Conservation (phyloP, 768 basidiomycete species). For the Filobasidium floriforme region DNA sequence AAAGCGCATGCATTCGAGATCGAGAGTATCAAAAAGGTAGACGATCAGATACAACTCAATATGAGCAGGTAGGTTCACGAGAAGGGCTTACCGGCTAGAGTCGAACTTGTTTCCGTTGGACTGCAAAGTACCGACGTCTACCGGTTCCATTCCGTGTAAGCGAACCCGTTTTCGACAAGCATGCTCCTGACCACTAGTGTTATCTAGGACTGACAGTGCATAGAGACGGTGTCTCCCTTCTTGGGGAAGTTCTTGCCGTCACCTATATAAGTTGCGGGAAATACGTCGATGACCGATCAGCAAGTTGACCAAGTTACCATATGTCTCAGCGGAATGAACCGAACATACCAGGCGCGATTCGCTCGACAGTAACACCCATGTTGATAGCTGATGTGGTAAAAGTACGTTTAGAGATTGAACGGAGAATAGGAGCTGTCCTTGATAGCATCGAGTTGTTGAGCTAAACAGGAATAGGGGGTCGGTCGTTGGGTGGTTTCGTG, state of each 20-base stretch:
- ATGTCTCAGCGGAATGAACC: no score
- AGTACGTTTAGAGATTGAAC: constrained; percentile 3
- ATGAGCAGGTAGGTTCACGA: no score
- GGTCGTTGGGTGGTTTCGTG: background rate
- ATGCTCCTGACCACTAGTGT: background rate
- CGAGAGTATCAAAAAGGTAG: background rate
- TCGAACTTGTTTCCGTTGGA: constrained; percentile 45
- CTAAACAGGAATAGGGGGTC: background rate
- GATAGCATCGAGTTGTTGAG: background rate
- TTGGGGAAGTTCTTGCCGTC: constrained; percentile 45
- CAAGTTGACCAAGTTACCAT: no score
- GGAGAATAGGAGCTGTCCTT: background rate
- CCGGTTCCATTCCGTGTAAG: no score
- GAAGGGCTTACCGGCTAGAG: constrained; percentile 31
- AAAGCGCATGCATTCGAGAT: background rate
- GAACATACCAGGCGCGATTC: constrained; percentile 28
- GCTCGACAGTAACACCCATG: constrained; percentile 21
- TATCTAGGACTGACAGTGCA: constrained; percentile 35
- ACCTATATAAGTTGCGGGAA: constrained; percentile 7
- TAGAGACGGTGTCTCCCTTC: constrained; percentile 40
- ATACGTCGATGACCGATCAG: no score
- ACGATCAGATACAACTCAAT: constrained; percentile 7
- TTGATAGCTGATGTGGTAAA: constrained; percentile 4
- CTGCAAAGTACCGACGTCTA: constrained; percentile 44
- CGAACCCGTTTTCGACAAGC: no score